phyloP scores from a whole-genome alignment of 257 asterid species.

The Salvia miltiorrhiza region DNA sequence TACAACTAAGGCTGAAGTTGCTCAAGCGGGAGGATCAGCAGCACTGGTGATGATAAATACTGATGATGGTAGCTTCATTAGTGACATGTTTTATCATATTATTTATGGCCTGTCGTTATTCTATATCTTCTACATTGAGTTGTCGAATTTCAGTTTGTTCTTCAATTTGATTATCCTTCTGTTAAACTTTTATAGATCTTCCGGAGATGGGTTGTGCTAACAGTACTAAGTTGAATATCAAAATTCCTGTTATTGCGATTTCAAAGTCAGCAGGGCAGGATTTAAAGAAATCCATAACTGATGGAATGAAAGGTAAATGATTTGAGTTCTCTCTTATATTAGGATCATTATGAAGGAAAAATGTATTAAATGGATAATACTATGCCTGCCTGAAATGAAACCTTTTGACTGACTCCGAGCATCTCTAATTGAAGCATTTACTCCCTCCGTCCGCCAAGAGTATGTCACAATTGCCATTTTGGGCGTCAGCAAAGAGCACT shows the following conservation, averaged over 20 bases:
- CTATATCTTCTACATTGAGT: background rate
- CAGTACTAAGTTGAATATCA: slow-evolving; percentile 42
- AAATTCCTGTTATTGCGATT: slow-evolving; percentile 69
- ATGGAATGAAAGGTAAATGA: slow-evolving; percentile 47
- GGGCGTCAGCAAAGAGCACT: no score
- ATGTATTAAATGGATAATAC: no score
- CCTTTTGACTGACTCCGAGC: background rate
- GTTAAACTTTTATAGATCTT: slow-evolving; percentile 45
- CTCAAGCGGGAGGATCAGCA: slow-evolving; percentile 74
- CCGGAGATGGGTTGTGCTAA: slow-evolving; percentile 75
- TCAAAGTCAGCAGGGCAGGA: slow-evolving; percentile 72
- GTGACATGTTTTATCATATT: slow-evolving; percentile 13
- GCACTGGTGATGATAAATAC: slow-evolving; percentile 75
- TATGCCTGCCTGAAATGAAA: no score
- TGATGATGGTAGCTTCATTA: slow-evolving; percentile 61
- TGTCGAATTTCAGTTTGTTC: slow-evolving; percentile 1
- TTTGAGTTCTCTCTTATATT: background rate
- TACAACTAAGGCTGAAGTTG: slow-evolving; percentile 69
- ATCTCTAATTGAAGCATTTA: slow-evolving; percentile 6
- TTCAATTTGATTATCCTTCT: slow-evolving; percentile 15
- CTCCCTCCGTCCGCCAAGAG: no score
- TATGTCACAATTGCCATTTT: no score
- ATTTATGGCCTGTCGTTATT: slow-evolving; percentile 8
- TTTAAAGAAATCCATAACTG: slow-evolving; percentile 46
- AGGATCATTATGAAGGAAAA: no score